Evolutionary conservation across 768 basidiomycete species (phyloP), one percentile per base, ranked within the genome.

Genomic region (Termitomyces sp.): DNA sequence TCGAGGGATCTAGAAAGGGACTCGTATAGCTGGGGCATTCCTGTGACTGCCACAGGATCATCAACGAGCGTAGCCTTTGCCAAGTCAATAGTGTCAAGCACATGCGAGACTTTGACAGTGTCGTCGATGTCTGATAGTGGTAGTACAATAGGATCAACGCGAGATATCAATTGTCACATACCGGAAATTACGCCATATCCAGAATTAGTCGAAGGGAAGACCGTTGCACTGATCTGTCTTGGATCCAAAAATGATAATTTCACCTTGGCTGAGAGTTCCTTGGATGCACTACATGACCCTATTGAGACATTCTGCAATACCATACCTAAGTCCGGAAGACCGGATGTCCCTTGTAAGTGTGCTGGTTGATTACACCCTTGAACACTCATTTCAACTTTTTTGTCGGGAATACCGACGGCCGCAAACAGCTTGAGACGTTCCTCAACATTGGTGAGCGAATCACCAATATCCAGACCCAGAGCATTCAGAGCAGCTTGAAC

Each of bases 21-120:
- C 4, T 64, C 63, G 63, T 75, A 80, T n/a, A 80, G 68, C 43
- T 73, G 70, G 1, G 78, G 77, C 79, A 80, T 80, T n/a, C 77
- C 78, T n/a, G 72, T 9, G 9, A 80, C 77, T 10, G 76, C 68
- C 32, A 66, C 63, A 3, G 77, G 77, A 48, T 73, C 70, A 23
- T 79, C 75, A 47, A 78, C 64, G 41, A 79, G 68, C 6, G 77
- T 78, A 18, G 75, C 63, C 60, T 75, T 70, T 43, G 74, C 62
- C n/a, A 74, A 64, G 32, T 67, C 64, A 4, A 67, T 55, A 36
- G 63, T 73, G 63, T 78, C 68, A 32, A 77, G 71, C 23, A 72
- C 74, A 57, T 78, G 67, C 0, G 77, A 72, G 14, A 78, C 63
- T 61, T 80, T 80, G 43, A 80, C 66, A 2, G 77, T 79, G 60